Base-by-base conservation (phyloP, 2,329 filamentous ascomycete species). In the Fusarium papillatum region DNA sequence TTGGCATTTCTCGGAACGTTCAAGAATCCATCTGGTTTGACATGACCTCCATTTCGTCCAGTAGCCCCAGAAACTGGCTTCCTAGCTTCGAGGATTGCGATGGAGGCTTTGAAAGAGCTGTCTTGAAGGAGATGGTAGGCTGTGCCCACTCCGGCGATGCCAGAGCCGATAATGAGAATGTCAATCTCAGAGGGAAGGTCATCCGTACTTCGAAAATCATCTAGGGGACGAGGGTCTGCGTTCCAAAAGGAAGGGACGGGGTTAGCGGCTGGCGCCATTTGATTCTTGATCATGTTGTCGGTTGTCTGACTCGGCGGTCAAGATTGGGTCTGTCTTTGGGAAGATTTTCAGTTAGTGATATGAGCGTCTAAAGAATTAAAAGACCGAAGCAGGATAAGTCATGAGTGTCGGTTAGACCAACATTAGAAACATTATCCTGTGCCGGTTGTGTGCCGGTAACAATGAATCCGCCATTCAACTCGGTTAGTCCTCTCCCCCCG, bases 321-420 rank as follows among this genome's bases (percentile, higher is more conserved):
- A 36, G 31, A 9, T 36, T 16, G 31, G 53, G 8, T 22, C 7
- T 24, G 31, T 57, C 17, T 26, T 14, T 50, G 46, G 16, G 19
- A 19, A 14, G 6, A 34, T 57, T 7, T 83, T 82, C 1, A 85
- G 82, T 85, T 87, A n/a, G 89, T 82, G 61, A 89, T 85, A 43
- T 85, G 82, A 63, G 88, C 83, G 68, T 13, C 19, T 17, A n/a
- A 7, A 11, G 14, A 38, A 16, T 36, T 88, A 85, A 48, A 81
- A 82, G 43, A 83, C 73, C 1, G 75, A 59, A 0, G 87, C 87
- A 2, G 88, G 75, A 2, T 48, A 65, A 17, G 60, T 26, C 1
- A 55, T 61, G 64, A 50, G 72, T 26, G 31, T 68, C 43, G 50
- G 39, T 19, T 22, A 29, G 34, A n/a, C 17, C 34, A 36, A 38